Base-by-base conservation (phyloP, 2,329 filamentous ascomycete genomes). In the Calonectria pteridis region DNA sequence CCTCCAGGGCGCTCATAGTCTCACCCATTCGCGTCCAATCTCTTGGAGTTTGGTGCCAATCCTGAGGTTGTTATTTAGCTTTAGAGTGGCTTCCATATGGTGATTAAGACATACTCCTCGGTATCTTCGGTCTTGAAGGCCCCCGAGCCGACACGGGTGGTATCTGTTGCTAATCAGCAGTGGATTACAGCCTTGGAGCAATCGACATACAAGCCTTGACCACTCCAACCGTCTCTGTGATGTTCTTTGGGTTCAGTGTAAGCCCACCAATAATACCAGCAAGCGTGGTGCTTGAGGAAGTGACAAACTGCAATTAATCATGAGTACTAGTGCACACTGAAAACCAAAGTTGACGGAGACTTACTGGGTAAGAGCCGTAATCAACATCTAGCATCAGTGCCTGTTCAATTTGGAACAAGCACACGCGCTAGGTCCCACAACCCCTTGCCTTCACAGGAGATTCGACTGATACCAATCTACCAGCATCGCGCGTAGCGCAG, bases 361-460 rank as follows among this genome's bases (percentile, higher is more conserved):
- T 77, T 76, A 81, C 80, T 67, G 82, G 82, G 69, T 83, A 83
- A 28, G 79, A 78, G 73, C 85, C 85, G 78, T 89, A 89, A 81
- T 90, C 90, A 72, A 94, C 87, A 81, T 94, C 92, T 68, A 94
- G 86, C 91, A 94, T 93, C 66, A 93, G 86, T 7, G 86, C 85
- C 75, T 83, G 67, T 73, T 75, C 26, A 76, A 77, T 58, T 31
- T 37, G 46, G 75, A 70, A 75, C 67, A 70, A 79, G 73, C 73
- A 73, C 74, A 55, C 75, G 73, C 67, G 58, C 73, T 68, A 35
- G 73, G 72, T 69, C 73, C 70, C 75, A 74, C 40, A 72, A 53
- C 70, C 71, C 71, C 67, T 77, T 78, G 66, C 74, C 71, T 69
- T 75, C 37, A 63, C 53, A 72, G 69, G 64, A 72, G 75, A 75